Evolutionary conservation across 768 basidiomycete species (phyloP).

Genomic region (Rhodotorula taiwanensis): DNA sequence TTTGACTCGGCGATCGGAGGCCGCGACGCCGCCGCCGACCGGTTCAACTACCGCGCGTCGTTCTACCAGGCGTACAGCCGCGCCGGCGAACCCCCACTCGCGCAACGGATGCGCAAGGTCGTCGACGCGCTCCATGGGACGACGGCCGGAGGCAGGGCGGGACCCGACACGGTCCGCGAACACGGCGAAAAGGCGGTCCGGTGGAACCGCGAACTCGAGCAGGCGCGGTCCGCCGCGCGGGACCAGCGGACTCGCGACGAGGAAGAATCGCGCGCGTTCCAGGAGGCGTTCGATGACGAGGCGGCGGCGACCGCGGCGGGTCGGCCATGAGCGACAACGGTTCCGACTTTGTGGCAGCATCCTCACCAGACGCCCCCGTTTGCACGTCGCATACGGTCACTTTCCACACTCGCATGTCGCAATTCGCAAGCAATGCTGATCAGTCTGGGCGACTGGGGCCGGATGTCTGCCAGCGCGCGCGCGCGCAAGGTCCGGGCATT

Average conservation of each 20-base stretch:
- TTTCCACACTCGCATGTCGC: too few species aligned
- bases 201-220: slow-evolving; percentile 17
- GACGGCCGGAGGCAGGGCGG: slow-evolving; percentile 21
- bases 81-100: slow-evolving; percentile 18
- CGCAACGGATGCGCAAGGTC: slow-evolving; percentile 4
- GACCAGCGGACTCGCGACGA: slow-evolving; percentile 1
- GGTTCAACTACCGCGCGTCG: slow-evolving; percentile 15
- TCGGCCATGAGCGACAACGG: too few species aligned
- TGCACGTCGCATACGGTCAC: too few species aligned
- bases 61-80: not conserved
- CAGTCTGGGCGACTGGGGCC: too few species aligned
- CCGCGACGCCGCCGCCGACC: not conserved
- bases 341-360: too few species aligned
- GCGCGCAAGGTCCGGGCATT: too few species aligned
- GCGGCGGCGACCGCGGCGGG: too few species aligned
- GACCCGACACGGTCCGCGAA: slow-evolving; percentile 6
- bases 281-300: slow-evolving; percentile 1
- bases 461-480: too few species aligned
- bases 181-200: slow-evolving; percentile 11
- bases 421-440: too few species aligned
- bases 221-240: slow-evolving; percentile 6
- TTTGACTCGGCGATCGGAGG: not conserved
- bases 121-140: slow-evolving; percentile 27
- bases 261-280: slow-evolving; percentile 20
- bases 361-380: too few species aligned